phyloP scores from a whole-genome alignment of 83 land plant species.

The Isoetes engelmannii region DNA sequence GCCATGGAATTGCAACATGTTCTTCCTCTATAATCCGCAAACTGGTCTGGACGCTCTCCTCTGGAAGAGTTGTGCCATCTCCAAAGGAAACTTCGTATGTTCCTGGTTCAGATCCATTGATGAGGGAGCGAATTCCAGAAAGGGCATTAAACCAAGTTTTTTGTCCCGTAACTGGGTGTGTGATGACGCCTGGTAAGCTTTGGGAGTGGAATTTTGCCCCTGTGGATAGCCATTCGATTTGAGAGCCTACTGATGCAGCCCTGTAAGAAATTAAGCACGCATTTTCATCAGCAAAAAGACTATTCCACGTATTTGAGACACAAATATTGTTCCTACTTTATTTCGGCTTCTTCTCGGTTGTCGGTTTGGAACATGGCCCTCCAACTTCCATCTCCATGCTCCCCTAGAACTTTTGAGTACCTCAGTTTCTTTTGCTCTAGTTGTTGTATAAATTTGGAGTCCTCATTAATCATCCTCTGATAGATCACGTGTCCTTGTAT shows the following conservation, averaged over 20 bases:
- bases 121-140: slow-evolving; percentile 11
- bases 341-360: slow-evolving; percentile 23
- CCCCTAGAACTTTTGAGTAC: no score
- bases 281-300: no score
- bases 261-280: slow-evolving; percentile 5
- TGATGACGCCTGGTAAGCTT: slow-evolving; percentile 16
- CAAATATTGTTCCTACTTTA: slow-evolving; percentile 12
- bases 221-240: slow-evolving; percentile 20
- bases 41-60: slow-evolving; percentile 20
- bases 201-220: slow-evolving; percentile 16
- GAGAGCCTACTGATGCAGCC: slow-evolving; percentile 23
- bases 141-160: background rate
- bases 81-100: slow-evolving; percentile 6
- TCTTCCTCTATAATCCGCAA: slow-evolving; percentile 34
- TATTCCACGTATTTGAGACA: background rate
- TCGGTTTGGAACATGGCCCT: slow-evolving; percentile 18
- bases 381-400: slow-evolving; percentile 26
- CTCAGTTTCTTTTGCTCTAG: no score
- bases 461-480: no score
- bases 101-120: slow-evolving; percentile 12
- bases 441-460: no score
- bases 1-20: slow-evolving; percentile 33
- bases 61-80: slow-evolving; percentile 24
- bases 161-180: background rate
- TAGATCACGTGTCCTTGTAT: no score